These are phyloP conservation scores for Ensete glaucum DNA, from an alignment of 176 grass and related monocot genomes.

Conservation along the genomic window DNA sequence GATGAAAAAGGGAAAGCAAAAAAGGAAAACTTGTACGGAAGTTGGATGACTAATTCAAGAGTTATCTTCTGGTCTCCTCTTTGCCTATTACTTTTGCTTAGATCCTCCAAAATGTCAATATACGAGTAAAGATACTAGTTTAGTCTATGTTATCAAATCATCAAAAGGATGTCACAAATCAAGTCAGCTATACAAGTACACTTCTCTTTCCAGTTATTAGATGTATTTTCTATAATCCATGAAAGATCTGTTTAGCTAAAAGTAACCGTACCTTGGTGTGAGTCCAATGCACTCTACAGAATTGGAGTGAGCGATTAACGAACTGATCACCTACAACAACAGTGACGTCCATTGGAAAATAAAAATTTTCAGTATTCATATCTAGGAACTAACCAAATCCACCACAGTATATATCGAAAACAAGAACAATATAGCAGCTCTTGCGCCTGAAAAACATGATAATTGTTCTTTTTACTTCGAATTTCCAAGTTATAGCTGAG, in stretches of 20 bases:
- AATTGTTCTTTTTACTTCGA: background rate
- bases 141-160: too few relatives aligned
- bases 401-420: background rate
- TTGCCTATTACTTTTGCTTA: too few relatives aligned
- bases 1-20: too few relatives aligned
- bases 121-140: too few relatives aligned
- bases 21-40: too few relatives aligned
- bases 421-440: background rate
- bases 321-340: constrained; percentile 45
- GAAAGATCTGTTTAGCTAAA: background rate
- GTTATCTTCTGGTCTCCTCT: too few relatives aligned
- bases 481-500: background rate
- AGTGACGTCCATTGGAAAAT: background rate
- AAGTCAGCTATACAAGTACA: too few relatives aligned
- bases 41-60: too few relatives aligned
- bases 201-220: background rate
- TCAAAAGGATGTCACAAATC: too few relatives aligned
- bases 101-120: too few relatives aligned
- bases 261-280: constrained; percentile 40
- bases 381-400: background rate
- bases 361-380: background rate
- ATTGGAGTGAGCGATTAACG: constrained; percentile 40
- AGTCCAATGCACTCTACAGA: constrained; percentile 71
- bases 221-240: background rate
- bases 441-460: background rate